Base-by-base conservation (phyloP, 2,329 filamentous ascomycete species). In the Diplodia corticola region DNA sequence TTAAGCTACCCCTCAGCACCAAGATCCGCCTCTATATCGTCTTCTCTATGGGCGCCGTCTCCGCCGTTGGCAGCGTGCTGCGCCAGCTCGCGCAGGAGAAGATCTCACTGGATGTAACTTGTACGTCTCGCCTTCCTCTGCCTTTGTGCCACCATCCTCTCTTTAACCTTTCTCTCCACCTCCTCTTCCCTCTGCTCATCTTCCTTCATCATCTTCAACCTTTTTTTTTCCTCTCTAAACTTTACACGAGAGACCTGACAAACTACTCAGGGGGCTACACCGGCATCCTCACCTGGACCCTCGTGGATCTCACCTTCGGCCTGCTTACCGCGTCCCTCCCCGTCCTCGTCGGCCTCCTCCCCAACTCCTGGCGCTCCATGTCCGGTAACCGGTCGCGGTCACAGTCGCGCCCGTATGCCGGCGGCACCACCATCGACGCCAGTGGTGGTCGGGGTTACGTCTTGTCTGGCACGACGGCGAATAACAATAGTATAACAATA, bases 11-110 rank as follows among this genome's bases (percentile, higher is more conserved):
- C 1, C 69, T 63, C 28, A 61, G 60, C 6, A 77, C 73, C 35
- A 79, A 77, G 59, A 40, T 70, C 13, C 70, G 76, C 6, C 68
- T 79, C 2, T 75, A 73, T 54, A 35, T 73, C 22, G 71, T 78
- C 35, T 79, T 78, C 71, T 70, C 67, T 12, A 70, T 74, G 28
- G 76, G 77, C 12, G 69, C 71, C 12, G 64, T 77, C 40, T 72
- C 73, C 30, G 74, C 74, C 40, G 66, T 78, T 44, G 75, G 73
- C 49, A 64, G 61, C 35, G 61, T 64, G 49, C 48, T 64, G 61
- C 46, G 61, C 13, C 61, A 64, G 49, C 48, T 64, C 20, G 61
- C 48, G 12, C 61, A 64, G 35, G 20, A 54, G 22, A 46, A 64
- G 49, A 51, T 64, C 22, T 28, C 26, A 9, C 49, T 44, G n/a